Base-by-base conservation (phyloP, 1,139 yeast species). In the Geotrichum klebahnii region DNA sequence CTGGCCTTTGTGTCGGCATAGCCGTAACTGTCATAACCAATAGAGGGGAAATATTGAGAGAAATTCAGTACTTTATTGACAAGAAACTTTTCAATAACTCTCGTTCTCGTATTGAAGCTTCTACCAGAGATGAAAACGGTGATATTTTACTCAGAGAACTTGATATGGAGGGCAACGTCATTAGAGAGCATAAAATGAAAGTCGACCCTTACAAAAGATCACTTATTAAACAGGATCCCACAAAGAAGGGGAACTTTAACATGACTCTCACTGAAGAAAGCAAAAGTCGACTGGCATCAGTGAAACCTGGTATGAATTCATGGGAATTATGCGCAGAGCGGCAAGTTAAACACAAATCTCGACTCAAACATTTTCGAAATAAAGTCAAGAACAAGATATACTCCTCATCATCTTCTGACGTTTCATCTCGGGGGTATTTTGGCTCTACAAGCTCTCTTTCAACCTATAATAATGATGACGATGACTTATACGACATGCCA, bases 401-500 rank as follows among this genome's bases (percentile, higher is more conserved):
- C 24, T 10, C 28, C 4, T 37, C 29, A 16, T 34, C 38, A 16
- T 16, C 24, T 10, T 36, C 40, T 2, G n/a, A 17, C n/a, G 23
- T 8, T 20, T 24, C 16, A 12, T 35, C n/a, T n/a, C n/a, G n/a
- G n/a, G n/a, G n/a, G n/a, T n/a, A n/a, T n/a, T n/a, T n/a, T n/a
- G n/a, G 26, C 29, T 16, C 33, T n/a, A 14, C 34, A 3, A 26
- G 23, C 22, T 8, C 22, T 3, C 20, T 22, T 16, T 19, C 23
- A 10, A 34, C 34, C 2, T 28, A 20, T 12, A 23, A 33, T 12
- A 36, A 34, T 16, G 46, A 22, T n/a, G 46, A 44, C 34, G 47
- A 44, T 23, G 40, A 44, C n/a, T 34, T 44, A 22, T 44, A 44
- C 23, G 47, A 44, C 19, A 33, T 24, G 39, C 47, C 47, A 6